Base-by-base conservation (phyloP, 495 filamentous ascomycete species). In the Trichocladium antarcticum region DNA sequence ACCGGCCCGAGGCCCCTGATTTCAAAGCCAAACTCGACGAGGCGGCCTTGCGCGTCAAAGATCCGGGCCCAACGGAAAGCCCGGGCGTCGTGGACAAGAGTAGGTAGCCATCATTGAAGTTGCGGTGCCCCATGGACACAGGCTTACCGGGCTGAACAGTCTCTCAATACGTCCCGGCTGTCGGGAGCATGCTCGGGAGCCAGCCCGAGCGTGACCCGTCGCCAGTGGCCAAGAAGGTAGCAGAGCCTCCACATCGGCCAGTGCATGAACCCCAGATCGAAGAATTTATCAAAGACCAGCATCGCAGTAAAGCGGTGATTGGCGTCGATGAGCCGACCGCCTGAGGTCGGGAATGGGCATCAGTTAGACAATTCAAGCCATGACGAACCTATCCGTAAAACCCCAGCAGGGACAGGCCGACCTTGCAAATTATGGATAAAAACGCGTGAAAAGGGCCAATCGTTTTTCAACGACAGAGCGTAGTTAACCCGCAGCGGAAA, bases 261-360 rank as follows among this genome's bases (percentile, higher is more conserved):
- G 27, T 55, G 8, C 57, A 68, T 11, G 66, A 68, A 28, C 16
- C 27, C 3, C 55, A 66, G 29, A 67, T 68, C 27, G 58, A 56
- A 15, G 64, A 67, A 45, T 68, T 68, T 31, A 28, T 68, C 24
- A 56, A 57, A 36, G 66, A 67, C 20, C 64, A 67, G 37, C 64
- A 68, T 41, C 46, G 54, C 3, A 68, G 66, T 45, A 57, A 48
- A 24, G 40, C 32, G 6, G 32, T 60, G 8, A 24, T 32, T 16
- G 42, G 37, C 22, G 22, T 40, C n/a, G n/a, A n/a, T n/a, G n/a
- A n/a, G n/a, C n/a, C n/a, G n/a, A n/a, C n/a, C n/a, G n/a, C n/a
- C n/a, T n/a, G n/a, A n/a, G n/a, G n/a, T n/a, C n/a, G n/a, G n/a
- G n/a, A n/a, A n/a, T n/a, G n/a, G n/a, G n/a, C n/a, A n/a, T n/a